Conservation (phyloP, 179 eudicot species). For the Actinidia polygama region DNA sequence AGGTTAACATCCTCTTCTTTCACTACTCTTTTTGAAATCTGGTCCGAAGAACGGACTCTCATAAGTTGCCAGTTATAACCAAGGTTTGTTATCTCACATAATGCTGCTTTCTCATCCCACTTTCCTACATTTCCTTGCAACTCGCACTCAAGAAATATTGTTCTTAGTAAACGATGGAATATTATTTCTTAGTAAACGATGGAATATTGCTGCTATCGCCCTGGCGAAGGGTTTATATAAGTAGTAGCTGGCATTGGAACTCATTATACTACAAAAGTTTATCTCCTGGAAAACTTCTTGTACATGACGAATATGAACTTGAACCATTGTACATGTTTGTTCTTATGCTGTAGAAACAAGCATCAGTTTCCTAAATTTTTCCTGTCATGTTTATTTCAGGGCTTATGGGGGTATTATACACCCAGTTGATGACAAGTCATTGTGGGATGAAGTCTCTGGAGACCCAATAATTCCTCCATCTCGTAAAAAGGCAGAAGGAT, state of each 20-base stretch:
- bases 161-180: background rate
- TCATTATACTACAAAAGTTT: background rate
- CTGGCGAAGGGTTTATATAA: background rate
- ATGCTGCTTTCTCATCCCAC: background rate
- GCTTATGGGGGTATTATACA: no score
- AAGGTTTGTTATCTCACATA: background rate
- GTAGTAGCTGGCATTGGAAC: background rate
- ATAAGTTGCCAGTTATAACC: background rate
- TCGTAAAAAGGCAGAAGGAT: no score
- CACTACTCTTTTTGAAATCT: background rate
- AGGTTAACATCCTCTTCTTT: slow-evolving; percentile 47
- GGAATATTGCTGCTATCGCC: background rate
- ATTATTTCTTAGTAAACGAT: no score
- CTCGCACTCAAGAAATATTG: background rate
- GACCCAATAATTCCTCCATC: no score
- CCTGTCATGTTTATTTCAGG: background rate
- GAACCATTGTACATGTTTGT: background rate
- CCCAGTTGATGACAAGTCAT: no score
- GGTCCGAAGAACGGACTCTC: background rate
- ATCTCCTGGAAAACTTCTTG: background rate
- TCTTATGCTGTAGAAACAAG: slow-evolving; percentile 3
- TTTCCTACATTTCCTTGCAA: background rate
- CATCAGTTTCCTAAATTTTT: background rate
- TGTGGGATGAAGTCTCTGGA: no score
- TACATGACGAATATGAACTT: background rate